Evolutionary conservation across 257 asterid species (phyloP), one percentile per base, ranked within the genome.

Genomic region (Solanum dulcamara): DNA sequence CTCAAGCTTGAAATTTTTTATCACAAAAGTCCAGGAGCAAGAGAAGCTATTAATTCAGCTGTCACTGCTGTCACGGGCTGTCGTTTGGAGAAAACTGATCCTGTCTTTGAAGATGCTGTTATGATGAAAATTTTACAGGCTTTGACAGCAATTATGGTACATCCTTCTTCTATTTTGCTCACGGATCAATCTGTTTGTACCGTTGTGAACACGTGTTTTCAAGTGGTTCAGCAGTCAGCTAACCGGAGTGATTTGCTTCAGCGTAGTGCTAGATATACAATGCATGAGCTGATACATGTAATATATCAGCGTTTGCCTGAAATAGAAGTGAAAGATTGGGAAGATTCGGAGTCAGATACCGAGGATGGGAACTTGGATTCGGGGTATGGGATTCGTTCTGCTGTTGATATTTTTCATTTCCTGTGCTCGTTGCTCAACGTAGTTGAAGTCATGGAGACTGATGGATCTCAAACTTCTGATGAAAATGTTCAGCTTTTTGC

Each of bases 321-420:
- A 4, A 89, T 96, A 30, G 98, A 95, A 85, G 96, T 90, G 80
- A 89, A 85, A 50, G 98, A 94, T 14, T 92, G 94, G 96, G 98
- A 96, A 88, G 90, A 92, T 50, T 92, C 97, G 0, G 99, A 95
- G 66, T 96, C 99, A 1, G 99, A 96, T 53, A 91, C 95, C 0
- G 99, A 97, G 86, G 98, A 97, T 37, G 88, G 88, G 22, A 89
- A 77, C 44, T n/a, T 89, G 81, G 99, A 97, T 50, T 86, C 94
- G 0, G 93, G 97, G 14, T 97, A 91, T 67, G 99, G 99, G 40
- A 91, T 97, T 37, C 89, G 97, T 4, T 91, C 98, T 0, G 95
- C 97, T 0, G 90, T 95, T 2, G 99, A 97, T 84, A 91, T 97
- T 85, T 97, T 97, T 81, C 98, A 95, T 84, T 95, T 97, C 92